Conservation (phyloP, 2,329 filamentous ascomycete genomes). For the Colletotrichum sp. region DNA sequence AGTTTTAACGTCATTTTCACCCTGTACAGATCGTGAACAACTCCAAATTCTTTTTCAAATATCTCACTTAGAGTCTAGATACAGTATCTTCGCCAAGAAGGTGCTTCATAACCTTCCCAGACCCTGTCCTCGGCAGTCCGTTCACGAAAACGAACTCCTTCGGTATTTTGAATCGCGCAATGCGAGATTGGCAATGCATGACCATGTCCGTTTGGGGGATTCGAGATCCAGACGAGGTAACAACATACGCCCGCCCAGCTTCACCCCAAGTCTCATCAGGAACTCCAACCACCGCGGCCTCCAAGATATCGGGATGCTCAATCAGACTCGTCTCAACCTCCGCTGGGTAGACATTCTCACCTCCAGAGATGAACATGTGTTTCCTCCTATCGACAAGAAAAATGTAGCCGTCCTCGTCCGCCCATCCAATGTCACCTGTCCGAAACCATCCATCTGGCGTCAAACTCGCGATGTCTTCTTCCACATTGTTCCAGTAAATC, state of each 20-base stretch:
- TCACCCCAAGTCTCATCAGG: constrained; percentile 10
- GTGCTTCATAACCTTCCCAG: constrained; percentile 11
- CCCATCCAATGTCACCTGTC: constrained; percentile 16
- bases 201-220: not conserved
- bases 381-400: constrained; percentile 10
- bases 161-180: constrained; percentile 10
- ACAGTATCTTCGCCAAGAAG: not conserved
- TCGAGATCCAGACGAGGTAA: not conserved
- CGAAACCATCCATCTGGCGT: constrained; percentile 18
- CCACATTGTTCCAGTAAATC: constrained; percentile 11
- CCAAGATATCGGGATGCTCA: constrained; percentile 1
- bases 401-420: constrained; percentile 5
- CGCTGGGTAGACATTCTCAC: constrained; percentile 16
- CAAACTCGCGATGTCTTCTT: constrained; percentile 2
- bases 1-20: not conserved
- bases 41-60: not conserved
- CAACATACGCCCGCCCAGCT: constrained; percentile 7
- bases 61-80: not conserved
- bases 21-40: not conserved
- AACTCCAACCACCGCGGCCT: constrained; percentile 4
- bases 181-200: not conserved
- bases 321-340: constrained; percentile 3
- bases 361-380: constrained; percentile 18
- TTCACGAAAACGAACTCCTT: constrained; percentile 1
- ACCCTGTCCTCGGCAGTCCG: constrained; percentile 4